Percentiles rank a stretch among this genome's conserved stretches.
These are phyloP conservation scores for Zygosaccharomyces siamensis DNA, from an alignment of 805 yeast genomes.

Conservation along the genomic window DNA sequence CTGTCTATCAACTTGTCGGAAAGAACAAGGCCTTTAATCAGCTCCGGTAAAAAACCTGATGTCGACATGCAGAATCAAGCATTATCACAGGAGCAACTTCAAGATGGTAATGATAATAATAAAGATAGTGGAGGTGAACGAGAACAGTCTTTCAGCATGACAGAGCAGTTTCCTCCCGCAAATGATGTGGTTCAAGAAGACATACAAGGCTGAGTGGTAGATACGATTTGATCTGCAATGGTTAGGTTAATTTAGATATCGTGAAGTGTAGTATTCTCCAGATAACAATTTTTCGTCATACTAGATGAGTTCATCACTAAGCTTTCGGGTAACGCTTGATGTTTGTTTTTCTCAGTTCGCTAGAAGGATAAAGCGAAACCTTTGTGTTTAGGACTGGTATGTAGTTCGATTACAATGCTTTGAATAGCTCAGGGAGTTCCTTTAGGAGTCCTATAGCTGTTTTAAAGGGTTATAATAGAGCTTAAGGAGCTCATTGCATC, in stretches of 20 bases:
- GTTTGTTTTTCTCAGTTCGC: neutral
- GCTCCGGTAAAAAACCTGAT: neutral
- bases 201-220: neutral
- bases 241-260: neutral
- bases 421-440: neutral
- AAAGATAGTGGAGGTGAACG: neutral
- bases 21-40: neutral
- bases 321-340: neutral
- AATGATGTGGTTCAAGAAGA: neutral
- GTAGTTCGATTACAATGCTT: neutral
- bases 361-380: neutral
- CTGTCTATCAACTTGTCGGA: slow-evolving; percentile 24
- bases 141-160: neutral
- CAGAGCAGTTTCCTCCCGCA: neutral
- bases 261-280: neutral
- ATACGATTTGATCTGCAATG: neutral
- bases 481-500: neutral
- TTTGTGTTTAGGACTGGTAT: neutral
- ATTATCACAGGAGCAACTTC: neutral
- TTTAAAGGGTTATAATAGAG: neutral
- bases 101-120: neutral
- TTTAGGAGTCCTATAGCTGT: neutral
- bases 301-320: neutral
- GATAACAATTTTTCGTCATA: neutral
- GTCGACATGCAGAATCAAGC: neutral